These are phyloP conservation scores for Aspergillus taichungensis DNA, from an alignment of 495 filamentous ascomycete species.

Conservation along the genomic window DNA sequence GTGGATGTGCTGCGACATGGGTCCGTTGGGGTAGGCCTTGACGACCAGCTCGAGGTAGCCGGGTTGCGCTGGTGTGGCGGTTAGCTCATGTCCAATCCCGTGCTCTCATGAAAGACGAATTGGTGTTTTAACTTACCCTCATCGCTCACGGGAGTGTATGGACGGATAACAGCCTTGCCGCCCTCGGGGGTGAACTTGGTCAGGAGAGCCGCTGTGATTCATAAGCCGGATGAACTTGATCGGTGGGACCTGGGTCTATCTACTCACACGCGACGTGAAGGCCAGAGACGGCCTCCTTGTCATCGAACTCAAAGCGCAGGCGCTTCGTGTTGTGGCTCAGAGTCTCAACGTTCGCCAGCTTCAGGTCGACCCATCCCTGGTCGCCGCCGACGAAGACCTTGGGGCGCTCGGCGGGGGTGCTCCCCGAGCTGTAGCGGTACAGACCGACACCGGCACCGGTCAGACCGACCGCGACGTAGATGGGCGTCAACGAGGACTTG, in stretches of 20 bases:
- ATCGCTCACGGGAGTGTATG: conserved; percentile 87
- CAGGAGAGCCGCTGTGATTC: conserved; percentile 58
- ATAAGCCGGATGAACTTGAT: background rate
- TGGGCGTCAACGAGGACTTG: conserved; percentile 32
- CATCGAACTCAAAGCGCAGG: conserved; percentile 74
- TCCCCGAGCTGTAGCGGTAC: conserved; percentile 33
- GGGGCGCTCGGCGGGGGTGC: conserved; percentile 25
- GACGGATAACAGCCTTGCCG: conserved; percentile 76
- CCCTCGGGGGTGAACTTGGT: conserved; percentile 77
- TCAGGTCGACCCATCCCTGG: conserved; percentile 73
- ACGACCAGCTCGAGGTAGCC: conserved; percentile 84
- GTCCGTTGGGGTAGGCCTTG: conserved; percentile 81
- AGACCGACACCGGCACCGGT: conserved; percentile 35
- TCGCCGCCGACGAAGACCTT: conserved; percentile 73
- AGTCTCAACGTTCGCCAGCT: conserved; percentile 65
- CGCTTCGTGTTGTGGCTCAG: conserved; percentile 88
- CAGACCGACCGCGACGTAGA: conserved; percentile 33
- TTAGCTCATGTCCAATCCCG: background rate
- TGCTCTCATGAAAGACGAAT: too few species aligned
- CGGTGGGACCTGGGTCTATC: background rate
- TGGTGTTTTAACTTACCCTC: conserved; percentile 49
- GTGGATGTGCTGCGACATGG: conserved; percentile 87
- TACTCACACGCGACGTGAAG: conserved; percentile 64
- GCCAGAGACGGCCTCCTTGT: conserved; percentile 74
- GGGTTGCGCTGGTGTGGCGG: conserved; percentile 42